These are phyloP conservation scores for Tricholoma sp. DNA, from an alignment of 768 basidiomycete species.

Conservation along the genomic window DNA sequence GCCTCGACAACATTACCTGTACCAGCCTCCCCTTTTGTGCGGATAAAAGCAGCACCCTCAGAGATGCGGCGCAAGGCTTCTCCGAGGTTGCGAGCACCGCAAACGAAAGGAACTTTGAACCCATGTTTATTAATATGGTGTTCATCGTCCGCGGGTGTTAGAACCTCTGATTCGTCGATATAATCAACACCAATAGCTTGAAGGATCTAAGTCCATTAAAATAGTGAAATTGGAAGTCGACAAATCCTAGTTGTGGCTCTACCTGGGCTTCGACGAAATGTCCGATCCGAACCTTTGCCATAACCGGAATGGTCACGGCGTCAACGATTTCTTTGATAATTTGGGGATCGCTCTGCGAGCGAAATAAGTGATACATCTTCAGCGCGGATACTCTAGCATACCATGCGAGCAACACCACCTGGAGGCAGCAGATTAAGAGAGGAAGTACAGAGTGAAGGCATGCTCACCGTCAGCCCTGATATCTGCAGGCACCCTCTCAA, in stretches of 20 bases:
- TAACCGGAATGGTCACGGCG: conserved; percentile 95
- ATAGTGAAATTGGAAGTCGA: conserved; percentile 4
- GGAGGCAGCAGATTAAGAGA: neutral
- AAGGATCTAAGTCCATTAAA: conserved; percentile 58
- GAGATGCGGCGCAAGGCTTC: conserved; percentile 95
- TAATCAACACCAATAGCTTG: conserved; percentile 95
- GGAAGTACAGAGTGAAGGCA: neutral
- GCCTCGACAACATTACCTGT: conserved; percentile 92
- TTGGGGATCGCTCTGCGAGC: conserved; percentile 74
- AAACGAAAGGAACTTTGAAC: conserved; percentile 95
- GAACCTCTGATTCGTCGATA: conserved; percentile 91
- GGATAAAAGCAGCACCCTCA: conserved; percentile 97
- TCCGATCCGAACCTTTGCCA: conserved; percentile 95
- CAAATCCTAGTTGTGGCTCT: conserved; percentile 10
- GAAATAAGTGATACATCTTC: conserved; percentile 11
- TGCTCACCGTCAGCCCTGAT: conserved; percentile 68
- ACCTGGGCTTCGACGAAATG: conserved; percentile 97
- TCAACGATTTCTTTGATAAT: conserved; percentile 97
- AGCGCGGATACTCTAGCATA: conserved; percentile 27
- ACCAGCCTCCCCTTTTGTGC: conserved; percentile 92
- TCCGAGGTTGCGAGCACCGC: conserved; percentile 91
- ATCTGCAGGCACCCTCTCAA: conserved; percentile 93
- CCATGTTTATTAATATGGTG: conserved; percentile 96
- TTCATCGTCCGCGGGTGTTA: conserved; percentile 94
- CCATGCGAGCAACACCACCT: conserved; percentile 96